These are phyloP conservation scores for Corrigiola litoralis DNA, from an alignment of 179 eudicot genomes.

Conservation along the genomic window DNA sequence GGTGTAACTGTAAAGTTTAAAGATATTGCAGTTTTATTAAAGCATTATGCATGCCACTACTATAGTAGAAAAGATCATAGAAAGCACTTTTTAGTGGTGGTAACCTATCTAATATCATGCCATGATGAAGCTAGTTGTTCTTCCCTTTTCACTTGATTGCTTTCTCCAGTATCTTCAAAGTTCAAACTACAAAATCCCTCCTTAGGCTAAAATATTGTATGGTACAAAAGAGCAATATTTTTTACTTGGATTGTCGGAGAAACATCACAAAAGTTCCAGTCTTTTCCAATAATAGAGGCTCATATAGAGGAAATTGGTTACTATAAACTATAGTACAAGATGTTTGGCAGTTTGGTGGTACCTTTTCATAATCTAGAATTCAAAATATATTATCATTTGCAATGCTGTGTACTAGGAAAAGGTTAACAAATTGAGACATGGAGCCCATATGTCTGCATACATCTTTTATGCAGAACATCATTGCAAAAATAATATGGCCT, in stretches of 20 bases:
- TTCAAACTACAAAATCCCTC: too few relatives aligned
- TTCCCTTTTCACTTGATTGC: background rate
- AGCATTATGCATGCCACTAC: conserved; percentile 7
- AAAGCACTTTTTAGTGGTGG: background rate
- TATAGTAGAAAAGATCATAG: background rate
- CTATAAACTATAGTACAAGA: too few relatives aligned
- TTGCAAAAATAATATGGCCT: conserved; percentile 9
- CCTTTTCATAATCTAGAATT: conserved; percentile 8
- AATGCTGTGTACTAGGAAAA: conserved; percentile 17
- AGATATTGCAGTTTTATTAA: conserved; percentile 8
- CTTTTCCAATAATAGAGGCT: background rate
- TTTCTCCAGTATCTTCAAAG: background rate
- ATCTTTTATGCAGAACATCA: conserved; percentile 15
- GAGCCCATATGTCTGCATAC: conserved; percentile 20
- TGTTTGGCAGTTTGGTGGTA: too few relatives aligned
- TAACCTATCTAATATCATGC: background rate
- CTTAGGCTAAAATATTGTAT: too few relatives aligned
- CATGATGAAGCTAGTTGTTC: too few relatives aligned
- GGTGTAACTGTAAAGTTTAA: conserved; percentile 24
- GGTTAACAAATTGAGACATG: background rate
- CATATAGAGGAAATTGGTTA: background rate
- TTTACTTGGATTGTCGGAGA: conserved; percentile 9
- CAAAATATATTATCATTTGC: conserved; percentile 2
- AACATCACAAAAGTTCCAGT: background rate
- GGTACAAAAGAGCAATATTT: background rate